Percentiles rank a stretch among this genome's conserved stretches.
Evolutionary conservation across 257 asterid genomes (phyloP).

Genomic region (Paulownia fortunei): DNA sequence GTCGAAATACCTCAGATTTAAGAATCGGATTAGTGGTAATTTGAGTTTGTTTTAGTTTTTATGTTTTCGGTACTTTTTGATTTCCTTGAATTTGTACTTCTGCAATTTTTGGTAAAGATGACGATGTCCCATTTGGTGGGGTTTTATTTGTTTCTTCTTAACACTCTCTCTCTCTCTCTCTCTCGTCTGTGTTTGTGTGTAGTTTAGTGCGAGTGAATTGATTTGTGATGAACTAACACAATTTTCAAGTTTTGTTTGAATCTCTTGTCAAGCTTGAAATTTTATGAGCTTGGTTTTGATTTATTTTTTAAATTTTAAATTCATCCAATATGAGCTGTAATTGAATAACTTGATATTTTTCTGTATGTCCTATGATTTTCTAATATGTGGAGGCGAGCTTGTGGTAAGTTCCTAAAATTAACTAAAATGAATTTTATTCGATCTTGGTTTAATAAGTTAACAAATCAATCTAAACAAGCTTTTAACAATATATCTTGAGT

Average conservation of each 20-base stretch:
- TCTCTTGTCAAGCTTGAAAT: neutral
- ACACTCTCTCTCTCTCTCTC: neutral
- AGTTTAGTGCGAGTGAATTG: neutral
- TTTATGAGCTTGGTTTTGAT: neutral
- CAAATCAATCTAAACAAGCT: neutral
- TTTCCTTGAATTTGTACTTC: neutral
- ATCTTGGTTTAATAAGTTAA: neutral
- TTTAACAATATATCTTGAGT: no score
- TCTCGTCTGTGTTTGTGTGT: neutral
- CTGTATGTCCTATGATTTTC: neutral
- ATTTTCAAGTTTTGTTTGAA: neutral
- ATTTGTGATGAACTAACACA: neutral
- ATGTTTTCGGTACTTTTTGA: neutral
- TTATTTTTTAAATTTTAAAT: neutral
- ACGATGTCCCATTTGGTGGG: neutral
- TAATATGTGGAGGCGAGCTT: neutral
- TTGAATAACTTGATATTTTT: neutral
- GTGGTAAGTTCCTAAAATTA: neutral
- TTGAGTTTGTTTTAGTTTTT: neutral
- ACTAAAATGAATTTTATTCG: neutral
- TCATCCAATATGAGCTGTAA: neutral
- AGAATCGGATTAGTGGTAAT: constrained; percentile 52
- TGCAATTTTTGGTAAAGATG: neutral
- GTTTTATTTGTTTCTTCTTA: neutral
- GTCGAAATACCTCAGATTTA: constrained; percentile 53